phyloP scores from a whole-genome alignment of 495 filamentous ascomycete species.

The Penicillium bovifimosum region DNA sequence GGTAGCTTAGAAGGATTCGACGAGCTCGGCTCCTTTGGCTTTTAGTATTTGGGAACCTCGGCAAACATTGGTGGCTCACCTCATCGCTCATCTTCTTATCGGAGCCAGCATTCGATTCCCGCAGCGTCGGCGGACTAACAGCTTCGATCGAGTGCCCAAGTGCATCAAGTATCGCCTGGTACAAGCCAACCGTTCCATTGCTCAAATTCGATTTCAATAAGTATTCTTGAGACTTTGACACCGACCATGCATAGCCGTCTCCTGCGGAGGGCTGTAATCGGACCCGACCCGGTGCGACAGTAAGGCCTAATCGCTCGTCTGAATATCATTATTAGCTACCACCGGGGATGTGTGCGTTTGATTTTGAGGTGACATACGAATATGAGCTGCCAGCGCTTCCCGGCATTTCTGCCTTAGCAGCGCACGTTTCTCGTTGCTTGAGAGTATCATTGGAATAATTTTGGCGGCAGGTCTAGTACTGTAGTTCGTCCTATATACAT shows the following conservation, averaged over 20 bases:
- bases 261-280: too few relatives aligned
- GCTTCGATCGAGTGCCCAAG: background rate
- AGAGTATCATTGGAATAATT: background rate
- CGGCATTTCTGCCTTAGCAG: constrained; percentile 5
- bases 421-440: constrained; percentile 8
- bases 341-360: background rate
- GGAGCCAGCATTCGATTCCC: background rate
- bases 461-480: background rate
- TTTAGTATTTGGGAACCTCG: background rate
- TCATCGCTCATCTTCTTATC: background rate
- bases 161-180: background rate
- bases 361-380: background rate
- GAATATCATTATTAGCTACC: background rate
- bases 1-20: background rate
- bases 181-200: background rate
- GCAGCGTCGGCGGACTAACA: background rate
- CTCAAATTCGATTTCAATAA: constrained; percentile 4
- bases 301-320: constrained; percentile 1
- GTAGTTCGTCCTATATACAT: background rate
- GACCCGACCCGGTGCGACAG: too few relatives aligned
- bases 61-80: background rate
- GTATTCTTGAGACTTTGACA: background rate
- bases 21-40: background rate
- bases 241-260: constrained; percentile 15
- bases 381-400: constrained; percentile 7